Percentiles rank a stretch among this genome's conserved stretches.
phyloP scores from a whole-genome alignment of 2,329 filamentous ascomycete genomes.

The Xylariales sp. region DNA sequence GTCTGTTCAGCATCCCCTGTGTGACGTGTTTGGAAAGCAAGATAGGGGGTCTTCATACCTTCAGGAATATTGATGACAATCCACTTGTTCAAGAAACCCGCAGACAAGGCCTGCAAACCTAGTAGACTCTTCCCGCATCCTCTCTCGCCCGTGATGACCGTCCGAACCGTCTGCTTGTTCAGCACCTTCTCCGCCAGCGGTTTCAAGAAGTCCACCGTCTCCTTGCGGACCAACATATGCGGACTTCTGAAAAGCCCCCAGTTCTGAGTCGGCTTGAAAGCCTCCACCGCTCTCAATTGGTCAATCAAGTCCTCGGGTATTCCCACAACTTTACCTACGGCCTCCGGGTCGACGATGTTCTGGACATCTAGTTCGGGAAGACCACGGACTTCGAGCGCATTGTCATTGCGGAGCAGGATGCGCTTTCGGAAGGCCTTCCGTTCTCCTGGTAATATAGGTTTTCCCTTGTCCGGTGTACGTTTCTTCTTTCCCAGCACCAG shows the following conservation, averaged over 20 bases:
- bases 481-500: slow-evolving; percentile 46
- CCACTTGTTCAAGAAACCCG: slow-evolving; percentile 80
- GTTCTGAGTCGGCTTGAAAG: slow-evolving; percentile 84
- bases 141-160: slow-evolving; percentile 68
- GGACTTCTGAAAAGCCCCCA: slow-evolving; percentile 85
- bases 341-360: slow-evolving; percentile 48
- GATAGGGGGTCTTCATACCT: slow-evolving; percentile 48
- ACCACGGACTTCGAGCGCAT: slow-evolving; percentile 72
- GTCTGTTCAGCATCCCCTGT: slow-evolving; percentile 10
- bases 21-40: not conserved
- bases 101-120: slow-evolving; percentile 75
- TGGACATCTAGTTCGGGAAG: slow-evolving; percentile 56
- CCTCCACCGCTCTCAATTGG: slow-evolving; percentile 75
- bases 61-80: slow-evolving; percentile 86
- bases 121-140: slow-evolving; percentile 83
- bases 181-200: slow-evolving; percentile 53
- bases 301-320: slow-evolving; percentile 70
- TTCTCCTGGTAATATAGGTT: slow-evolving; percentile 68
- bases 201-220: slow-evolving; percentile 69
- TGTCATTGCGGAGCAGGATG: slow-evolving; percentile 89
- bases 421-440: slow-evolving; percentile 83
- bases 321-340: slow-evolving; percentile 62
- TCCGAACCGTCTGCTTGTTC: slow-evolving; percentile 52
- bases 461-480: slow-evolving; percentile 40
- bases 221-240: slow-evolving; percentile 69